These are phyloP conservation scores for Camellia oleifera DNA, from an alignment of 179 eudicot species.

Conservation along the genomic window DNA sequence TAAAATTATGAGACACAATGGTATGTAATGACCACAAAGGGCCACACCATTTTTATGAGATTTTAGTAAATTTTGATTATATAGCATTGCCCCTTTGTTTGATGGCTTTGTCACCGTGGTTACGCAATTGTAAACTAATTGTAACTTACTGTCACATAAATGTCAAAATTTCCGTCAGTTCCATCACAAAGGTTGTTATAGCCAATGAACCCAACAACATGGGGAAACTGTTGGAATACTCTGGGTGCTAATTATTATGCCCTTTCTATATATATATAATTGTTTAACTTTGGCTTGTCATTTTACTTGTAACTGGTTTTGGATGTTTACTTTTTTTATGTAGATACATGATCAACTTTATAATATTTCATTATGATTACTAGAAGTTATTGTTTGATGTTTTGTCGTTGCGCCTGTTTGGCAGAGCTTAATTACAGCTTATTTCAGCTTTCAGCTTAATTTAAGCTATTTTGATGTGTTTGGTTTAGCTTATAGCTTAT, in stretches of 20 bases:
- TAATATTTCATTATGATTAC: too few relatives aligned
- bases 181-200: neutral
- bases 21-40: too few relatives aligned
- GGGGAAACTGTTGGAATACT: neutral
- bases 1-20: too few relatives aligned
- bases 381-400: neutral
- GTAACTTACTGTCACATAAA: neutral
- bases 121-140: too few relatives aligned
- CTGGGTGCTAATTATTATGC: neutral
- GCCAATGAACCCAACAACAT: neutral
- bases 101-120: too few relatives aligned
- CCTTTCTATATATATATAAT: neutral
- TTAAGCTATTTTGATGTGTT: too few relatives aligned
- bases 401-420: neutral
- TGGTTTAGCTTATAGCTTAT: too few relatives aligned
- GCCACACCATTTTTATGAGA: too few relatives aligned
- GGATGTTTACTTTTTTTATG: neutral
- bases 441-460: too few relatives aligned
- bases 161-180: neutral
- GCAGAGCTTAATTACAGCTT: too few relatives aligned
- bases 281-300: neutral
- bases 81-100: too few relatives aligned
- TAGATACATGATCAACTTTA: neutral
- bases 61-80: too few relatives aligned
- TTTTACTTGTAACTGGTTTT: neutral